Evolutionary conservation across 1,284 basidiomycete species (phyloP), one percentile per base, ranked within the genome.

Genomic region (Ceratobasidium sp.): DNA sequence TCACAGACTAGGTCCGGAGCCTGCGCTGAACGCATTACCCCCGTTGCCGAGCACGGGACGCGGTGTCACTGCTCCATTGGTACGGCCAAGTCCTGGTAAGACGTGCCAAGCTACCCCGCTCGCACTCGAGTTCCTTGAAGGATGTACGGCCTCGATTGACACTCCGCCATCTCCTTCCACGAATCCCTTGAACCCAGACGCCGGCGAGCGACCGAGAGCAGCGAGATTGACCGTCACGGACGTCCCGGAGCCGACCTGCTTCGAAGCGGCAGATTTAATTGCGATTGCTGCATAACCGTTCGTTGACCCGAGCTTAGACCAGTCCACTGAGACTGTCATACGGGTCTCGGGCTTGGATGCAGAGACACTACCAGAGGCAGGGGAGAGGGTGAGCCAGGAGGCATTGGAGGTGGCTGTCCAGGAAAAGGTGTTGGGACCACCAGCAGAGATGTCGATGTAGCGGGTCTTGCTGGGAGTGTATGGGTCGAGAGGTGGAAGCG

Each of bases 121-220:
- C 6, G 90, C 89, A 15, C 88, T 84, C 1, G 87, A 89, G 82
- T 90, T 91, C 20, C 89, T 86, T 20, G 86, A 83, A 0, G 88
- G 84, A 82, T 92, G 91, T 1, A 87, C 89, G 13, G 91, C 92
- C 81, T 94, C 91, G 55, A 93, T 91, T 0, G 90, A 90, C 58
- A 93, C 86, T 20, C 87, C 89, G 12, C 91, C 90, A 69, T 89
- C 88, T 18, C 90, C 90, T 82, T 93, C 90, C 26, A 93, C 89
- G 79, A 91, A 91, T 5, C 92, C 91, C 44, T 67, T 61, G 49
- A 76, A 71, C 23, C 66, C 78, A 39, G 73, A 76, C 15, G 73
- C 73, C 3, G 73, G 73, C 1, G 61, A 40, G 2, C 73, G 61
- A 12, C 73, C 63, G 6, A 66, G 67, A 15, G 73, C 73, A 3